Evolutionary conservation across 192 early-diverging fungal species (phyloP).

Genomic region (Mortierella hygrophila): DNA sequence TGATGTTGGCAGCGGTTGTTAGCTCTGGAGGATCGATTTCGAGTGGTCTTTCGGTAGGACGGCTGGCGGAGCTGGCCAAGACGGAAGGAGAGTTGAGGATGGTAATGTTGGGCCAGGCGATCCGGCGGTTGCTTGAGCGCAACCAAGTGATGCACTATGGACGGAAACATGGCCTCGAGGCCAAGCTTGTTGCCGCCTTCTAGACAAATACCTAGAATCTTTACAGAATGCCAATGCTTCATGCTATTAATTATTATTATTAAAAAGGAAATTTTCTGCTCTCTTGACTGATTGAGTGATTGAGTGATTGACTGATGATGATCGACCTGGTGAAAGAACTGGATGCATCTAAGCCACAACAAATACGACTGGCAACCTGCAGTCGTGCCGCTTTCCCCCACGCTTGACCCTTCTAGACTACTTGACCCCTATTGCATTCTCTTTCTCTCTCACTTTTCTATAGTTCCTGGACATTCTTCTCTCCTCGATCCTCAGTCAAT

Average conservation of each 20-base stretch:
- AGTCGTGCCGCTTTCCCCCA: too few species aligned
- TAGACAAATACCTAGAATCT: neutral
- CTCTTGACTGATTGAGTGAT: too few species aligned
- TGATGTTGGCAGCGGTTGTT: constrained; percentile 13
- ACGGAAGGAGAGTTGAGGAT: constrained; percentile 29
- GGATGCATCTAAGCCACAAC: neutral
- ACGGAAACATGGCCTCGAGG: constrained; percentile 39
- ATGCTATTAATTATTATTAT: neutral
- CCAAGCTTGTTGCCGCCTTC: neutral
- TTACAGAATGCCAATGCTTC: neutral
- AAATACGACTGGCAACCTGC: neutral
- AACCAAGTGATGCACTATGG: constrained; percentile 43
- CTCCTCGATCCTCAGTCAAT: too few species aligned
- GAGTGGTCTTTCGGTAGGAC: neutral
- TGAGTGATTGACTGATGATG: too few species aligned
- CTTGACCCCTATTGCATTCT: too few species aligned
- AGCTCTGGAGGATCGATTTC: constrained; percentile 7
- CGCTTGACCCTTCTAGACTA: neutral
- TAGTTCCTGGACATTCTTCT: too few species aligned
- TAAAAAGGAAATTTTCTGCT: neutral
- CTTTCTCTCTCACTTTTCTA: too few species aligned
- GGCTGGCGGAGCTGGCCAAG: neutral
- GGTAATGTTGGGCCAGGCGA: constrained; percentile 18
- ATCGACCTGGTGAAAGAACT: neutral
- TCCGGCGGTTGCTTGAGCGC: constrained; percentile 32